Conservation (phyloP, 192 early-diverging fungal genomes). For the Funneliformis geosporum region DNA sequence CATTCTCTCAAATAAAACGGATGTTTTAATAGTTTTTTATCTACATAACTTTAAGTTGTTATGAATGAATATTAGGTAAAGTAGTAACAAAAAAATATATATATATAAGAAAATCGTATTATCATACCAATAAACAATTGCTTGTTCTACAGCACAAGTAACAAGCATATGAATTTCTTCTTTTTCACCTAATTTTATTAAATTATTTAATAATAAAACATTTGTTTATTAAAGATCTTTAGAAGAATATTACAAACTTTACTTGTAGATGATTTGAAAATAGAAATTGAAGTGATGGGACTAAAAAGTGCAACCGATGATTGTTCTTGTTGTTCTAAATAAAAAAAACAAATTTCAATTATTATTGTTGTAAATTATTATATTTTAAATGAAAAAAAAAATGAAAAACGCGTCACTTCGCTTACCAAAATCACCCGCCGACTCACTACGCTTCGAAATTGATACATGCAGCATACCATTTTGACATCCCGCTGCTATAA, state of each 20-base stretch:
- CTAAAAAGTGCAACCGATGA: conserved; percentile 7
- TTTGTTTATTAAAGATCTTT: too few relatives aligned
- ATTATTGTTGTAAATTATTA: not conserved
- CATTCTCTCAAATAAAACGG: conserved; percentile 52
- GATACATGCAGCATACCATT: conserved; percentile 29
- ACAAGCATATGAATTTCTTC: conserved; percentile 50
- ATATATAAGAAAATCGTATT: not conserved
- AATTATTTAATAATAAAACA: not conserved
- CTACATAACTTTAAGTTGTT: conserved; percentile 44
- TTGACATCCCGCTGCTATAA: conserved; percentile 31
- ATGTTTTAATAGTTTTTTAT: conserved; percentile 39
- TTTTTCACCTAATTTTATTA: not conserved
- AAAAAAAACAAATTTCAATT: not conserved
- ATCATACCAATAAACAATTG: conserved; percentile 52
- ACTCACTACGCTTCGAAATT: not conserved
- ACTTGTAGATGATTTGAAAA: conserved; percentile 20
- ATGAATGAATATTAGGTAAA: not conserved
- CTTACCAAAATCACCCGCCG: conserved; percentile 5
- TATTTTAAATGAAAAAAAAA: too few relatives aligned
- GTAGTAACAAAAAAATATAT: not conserved
- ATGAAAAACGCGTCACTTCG: not conserved
- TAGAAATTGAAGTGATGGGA: conserved; percentile 22
- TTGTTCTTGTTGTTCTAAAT: conserved; percentile 9
- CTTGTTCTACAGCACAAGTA: conserved; percentile 60
- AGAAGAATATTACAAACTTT: conserved; percentile 4